These are phyloP conservation scores for Penicillium nucicola DNA, from an alignment of 495 filamentous ascomycete species.

Conservation along the genomic window DNA sequence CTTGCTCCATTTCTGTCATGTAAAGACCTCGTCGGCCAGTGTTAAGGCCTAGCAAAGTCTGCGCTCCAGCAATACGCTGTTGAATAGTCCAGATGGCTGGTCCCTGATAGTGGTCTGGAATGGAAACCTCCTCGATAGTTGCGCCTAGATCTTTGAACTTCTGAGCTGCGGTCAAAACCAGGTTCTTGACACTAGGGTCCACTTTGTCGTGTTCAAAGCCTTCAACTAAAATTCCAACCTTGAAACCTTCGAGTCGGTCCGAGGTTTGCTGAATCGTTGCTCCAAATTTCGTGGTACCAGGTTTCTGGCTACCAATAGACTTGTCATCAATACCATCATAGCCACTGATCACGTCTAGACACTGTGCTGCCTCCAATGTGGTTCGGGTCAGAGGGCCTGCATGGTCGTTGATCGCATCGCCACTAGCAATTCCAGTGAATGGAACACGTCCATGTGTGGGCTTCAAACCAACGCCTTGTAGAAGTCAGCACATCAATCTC, in stretches of 20 bases:
- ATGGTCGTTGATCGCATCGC: conserved; percentile 47
- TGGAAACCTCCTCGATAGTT: conserved; percentile 46
- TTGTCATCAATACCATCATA: conserved; percentile 58
- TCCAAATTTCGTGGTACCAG: conserved; percentile 39
- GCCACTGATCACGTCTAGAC: conserved; percentile 52
- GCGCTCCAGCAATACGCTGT: conserved; percentile 38
- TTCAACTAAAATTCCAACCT: conserved; percentile 51
- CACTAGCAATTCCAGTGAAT: conserved; percentile 44
- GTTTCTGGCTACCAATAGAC: conserved; percentile 40
- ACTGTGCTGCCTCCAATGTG: conserved; percentile 46
- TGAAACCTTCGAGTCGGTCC: conserved; percentile 44
- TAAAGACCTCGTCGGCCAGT: conserved; percentile 36
- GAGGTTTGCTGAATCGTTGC: conserved; percentile 22
- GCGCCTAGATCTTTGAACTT: conserved; percentile 50
- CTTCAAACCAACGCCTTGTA: conserved; percentile 40
- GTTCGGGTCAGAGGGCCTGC: conserved; percentile 47
- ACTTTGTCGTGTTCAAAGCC: conserved; percentile 43
- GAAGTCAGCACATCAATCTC: conserved; percentile 1
- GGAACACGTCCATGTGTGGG: conserved; percentile 52
- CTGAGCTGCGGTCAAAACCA: conserved; percentile 41
- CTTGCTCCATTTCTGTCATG: conserved; percentile 37
- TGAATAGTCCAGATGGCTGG: conserved; percentile 51
- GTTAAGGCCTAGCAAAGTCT: conserved; percentile 36
- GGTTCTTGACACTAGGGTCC: conserved; percentile 37
- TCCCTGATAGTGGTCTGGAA: conserved; percentile 49